phyloP scores from a whole-genome alignment of 2,329 filamentous ascomycete species.

The Arthrobotrys entomopaga region DNA sequence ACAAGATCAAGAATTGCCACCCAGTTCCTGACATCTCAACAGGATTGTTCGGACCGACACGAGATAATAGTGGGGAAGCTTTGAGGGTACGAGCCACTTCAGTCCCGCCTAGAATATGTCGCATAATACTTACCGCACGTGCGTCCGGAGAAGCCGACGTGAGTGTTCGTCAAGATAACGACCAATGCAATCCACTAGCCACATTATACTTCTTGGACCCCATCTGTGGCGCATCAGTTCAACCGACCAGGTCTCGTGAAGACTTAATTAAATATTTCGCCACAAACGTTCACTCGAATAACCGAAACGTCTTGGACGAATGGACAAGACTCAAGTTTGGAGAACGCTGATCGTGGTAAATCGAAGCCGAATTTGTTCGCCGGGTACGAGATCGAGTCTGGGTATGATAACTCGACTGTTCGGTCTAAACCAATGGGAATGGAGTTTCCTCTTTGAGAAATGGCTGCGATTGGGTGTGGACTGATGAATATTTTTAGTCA shows the following conservation, averaged over 20 bases:
- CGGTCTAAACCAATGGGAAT: constrained; percentile 10
- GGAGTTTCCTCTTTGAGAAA: constrained; percentile 8
- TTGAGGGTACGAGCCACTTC: too few species aligned
- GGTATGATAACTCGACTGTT: neutral
- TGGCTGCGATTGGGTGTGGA: constrained; percentile 16
- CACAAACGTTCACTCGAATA: too few species aligned
- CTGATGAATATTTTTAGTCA: constrained; percentile 42
- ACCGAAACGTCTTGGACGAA: too few species aligned
- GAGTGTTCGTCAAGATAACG: neutral
- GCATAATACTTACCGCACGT: neutral
- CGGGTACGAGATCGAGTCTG: neutral
- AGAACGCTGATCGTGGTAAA: constrained; percentile 11
- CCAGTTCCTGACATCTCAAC: too few species aligned
- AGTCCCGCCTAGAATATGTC: too few species aligned
- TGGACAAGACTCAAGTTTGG: too few species aligned
- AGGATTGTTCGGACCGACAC: too few species aligned
- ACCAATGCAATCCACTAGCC: neutral
- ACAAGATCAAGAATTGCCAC: too few species aligned
- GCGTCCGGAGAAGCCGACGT: neutral
- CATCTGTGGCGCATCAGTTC: constrained; percentile 2
- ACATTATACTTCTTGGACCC: neutral
- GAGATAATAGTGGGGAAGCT: too few species aligned
- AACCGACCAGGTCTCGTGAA: too few species aligned
- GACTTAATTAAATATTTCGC: too few species aligned
- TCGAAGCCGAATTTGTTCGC: neutral